Base-by-base conservation (phyloP, 495 filamentous ascomycete species). In the Hypoxylon trugodes region DNA sequence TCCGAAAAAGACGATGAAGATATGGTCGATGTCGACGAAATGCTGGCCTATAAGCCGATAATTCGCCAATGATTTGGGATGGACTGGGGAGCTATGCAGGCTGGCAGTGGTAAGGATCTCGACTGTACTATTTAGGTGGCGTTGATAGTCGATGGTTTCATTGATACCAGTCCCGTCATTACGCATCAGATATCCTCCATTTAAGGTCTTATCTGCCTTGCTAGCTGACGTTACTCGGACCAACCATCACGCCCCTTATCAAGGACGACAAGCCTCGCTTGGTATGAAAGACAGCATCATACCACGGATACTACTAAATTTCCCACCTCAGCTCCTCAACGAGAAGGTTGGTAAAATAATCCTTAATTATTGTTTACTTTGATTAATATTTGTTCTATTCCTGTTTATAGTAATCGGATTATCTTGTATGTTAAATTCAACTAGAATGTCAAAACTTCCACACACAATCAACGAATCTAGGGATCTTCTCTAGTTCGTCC, bases 21-120 rank as follows among this genome's bases (percentile, higher is more conserved):
- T n/a, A 68, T 68, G 62, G 50, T 71, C 47, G 69, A 71, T 24
- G 32, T 69, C 25, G 66, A 69, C 24, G 61, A 69, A 10, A 30
- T 21, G 13, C 13, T 68, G 24, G 30, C 49, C 7, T 22, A 10
- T 21, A 70, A 56, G 25, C 59, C 68, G 2, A 65, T 65, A 15
- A 68, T 65, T 22, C 52, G 51, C n/a, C 57, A 61, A 42, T 68
- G 46, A 52, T 24, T n/a, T n/a, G n/a, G 4, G 26, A 43, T 21
- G 25, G n/a, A 15, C 32, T 21, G 19, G 26, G 9, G 10, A 10
- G 5, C 0, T 13, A n/a, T n/a, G 3, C 18, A 15, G 10, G 13
- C 15, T n/a, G 1, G n/a, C 26, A 22, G 0, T 32, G 6, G 35
- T 35, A n/a, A 30, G 35, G 10, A 16, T 24, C 8, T 25, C 32